Percentiles rank a stretch among this genome's conserved stretches.
phyloP scores from a whole-genome alignment of 345 rosid genomes.

The Citrus sinensis region DVS_A1.0 CM039168.1:26539001-26539500 shows the following conservation, averaged over 20 bases:
- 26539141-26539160: conserved; percentile 96
- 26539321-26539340: too few species aligned
- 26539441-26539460: background rate
- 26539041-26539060: background rate
- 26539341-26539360: background rate
- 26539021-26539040: conserved; percentile 3
- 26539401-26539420: conserved; percentile 84
- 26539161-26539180: conserved; percentile 83
- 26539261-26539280: conserved; percentile 73
- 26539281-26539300: too few species aligned
- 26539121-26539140: conserved; percentile 41
- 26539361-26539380: conserved; percentile 43
- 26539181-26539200: conserved; percentile 73
- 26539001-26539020: background rate
- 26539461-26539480: background rate
- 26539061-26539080: background rate
- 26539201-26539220: conserved; percentile 38
- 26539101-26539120: too few species aligned
- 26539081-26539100: background rate
- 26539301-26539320: background rate
- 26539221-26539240: conserved; percentile 61
- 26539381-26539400: conserved; percentile 89
- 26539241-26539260: conserved; percentile 31
- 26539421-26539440: conserved; percentile 57
- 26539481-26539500: too few species aligned